phyloP scores from a whole-genome alignment of 116 monocot species.

The Zostera marina region DNA sequence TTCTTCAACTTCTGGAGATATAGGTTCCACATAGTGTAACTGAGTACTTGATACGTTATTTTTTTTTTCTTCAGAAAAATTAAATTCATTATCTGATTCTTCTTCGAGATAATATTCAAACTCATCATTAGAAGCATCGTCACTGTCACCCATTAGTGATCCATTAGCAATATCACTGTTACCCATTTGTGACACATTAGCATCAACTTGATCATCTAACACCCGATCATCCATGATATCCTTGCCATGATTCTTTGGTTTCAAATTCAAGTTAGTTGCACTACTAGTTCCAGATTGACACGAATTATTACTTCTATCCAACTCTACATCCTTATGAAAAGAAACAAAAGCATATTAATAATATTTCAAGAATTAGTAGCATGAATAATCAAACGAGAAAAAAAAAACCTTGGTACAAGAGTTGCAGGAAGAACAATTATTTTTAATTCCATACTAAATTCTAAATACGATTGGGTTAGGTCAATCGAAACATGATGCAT shows the following conservation, averaged over 20 bases:
- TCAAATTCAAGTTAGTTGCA: constrained; percentile 45
- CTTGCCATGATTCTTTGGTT: constrained; percentile 15
- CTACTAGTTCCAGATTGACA: constrained; percentile 21
- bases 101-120: constrained; percentile 15
- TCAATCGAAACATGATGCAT: no score
- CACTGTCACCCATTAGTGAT: neutral
- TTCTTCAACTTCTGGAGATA: constrained; percentile 55
- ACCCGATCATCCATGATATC: constrained; percentile 16
- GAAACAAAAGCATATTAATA: constrained; percentile 2
- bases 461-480: no score
- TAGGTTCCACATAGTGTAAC: no score
- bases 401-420: neutral
- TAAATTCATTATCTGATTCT: constrained; percentile 12
- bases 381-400: neutral
- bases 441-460: no score
- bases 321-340: constrained; percentile 23
- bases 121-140: constrained; percentile 8
- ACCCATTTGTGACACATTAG: no score
- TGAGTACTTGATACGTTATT: no score
- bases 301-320: constrained; percentile 40
- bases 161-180: neutral
- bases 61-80: constrained; percentile 15
- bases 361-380: neutral
- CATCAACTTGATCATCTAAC: constrained; percentile 7
- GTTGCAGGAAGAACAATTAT: no score